Conservation (phyloP, 495 filamentous ascomycete genomes). For the Podospora pseudoanserina region DNA sequence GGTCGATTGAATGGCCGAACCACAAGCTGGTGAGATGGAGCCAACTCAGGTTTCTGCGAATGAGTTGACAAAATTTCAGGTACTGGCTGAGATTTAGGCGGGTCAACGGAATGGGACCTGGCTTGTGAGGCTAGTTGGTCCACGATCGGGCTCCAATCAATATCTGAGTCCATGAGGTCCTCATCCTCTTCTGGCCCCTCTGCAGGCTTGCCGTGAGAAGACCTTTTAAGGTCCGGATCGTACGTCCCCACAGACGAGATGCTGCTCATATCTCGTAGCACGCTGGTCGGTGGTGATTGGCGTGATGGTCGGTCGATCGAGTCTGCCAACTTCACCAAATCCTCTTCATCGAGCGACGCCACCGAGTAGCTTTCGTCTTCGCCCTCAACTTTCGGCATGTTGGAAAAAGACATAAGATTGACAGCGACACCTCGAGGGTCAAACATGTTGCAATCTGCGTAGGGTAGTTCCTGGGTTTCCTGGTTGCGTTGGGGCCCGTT, state of each 20-base stretch:
- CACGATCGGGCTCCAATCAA: neutral
- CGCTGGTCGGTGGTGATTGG: neutral
- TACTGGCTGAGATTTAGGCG: neutral
- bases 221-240: neutral
- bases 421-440: neutral
- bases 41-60: neutral
- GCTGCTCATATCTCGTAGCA: neutral
- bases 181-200: neutral
- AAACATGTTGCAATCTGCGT: neutral
- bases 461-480: neutral
- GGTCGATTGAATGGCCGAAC: constrained; percentile 25
- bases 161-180: neutral
- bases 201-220: neutral
- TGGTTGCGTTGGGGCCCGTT: neutral
- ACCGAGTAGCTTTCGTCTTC: neutral
- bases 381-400: neutral
- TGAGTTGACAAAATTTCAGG: neutral
- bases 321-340: neutral
- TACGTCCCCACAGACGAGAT: neutral
- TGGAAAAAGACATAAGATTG: neutral
- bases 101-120: neutral
- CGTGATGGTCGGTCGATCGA: neutral
- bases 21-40: neutral
- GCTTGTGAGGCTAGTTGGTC: neutral
- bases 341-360: neutral